Conservation (phyloP, 75 land plant genomes). For the Picea glauca region DNA sequence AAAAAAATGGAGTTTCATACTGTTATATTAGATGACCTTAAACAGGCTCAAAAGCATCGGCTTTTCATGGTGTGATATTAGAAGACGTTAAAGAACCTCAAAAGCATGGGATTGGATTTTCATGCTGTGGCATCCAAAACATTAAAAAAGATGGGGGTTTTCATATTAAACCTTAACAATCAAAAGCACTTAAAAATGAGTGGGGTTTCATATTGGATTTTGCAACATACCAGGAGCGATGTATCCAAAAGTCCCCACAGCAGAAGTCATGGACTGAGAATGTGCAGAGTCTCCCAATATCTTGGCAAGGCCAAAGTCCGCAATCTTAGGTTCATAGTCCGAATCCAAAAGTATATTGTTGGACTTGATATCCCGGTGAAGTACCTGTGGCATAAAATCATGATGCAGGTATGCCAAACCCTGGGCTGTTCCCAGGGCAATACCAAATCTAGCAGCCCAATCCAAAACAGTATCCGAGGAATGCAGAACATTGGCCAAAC, state of each 20-base stretch:
- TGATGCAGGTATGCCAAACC: too few relatives aligned
- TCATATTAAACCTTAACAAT: not conserved
- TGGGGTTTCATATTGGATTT: not conserved
- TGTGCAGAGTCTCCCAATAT: constrained; percentile 43
- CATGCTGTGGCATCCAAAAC: not conserved
- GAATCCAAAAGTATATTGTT: constrained; percentile 58
- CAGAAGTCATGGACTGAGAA: constrained; percentile 30
- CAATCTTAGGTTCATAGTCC: constrained; percentile 54
- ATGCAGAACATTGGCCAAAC: too few relatives aligned
- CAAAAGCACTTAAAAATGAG: not conserved
- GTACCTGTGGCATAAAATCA: too few relatives aligned
- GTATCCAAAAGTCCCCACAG: constrained; percentile 38
- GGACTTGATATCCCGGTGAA: constrained; percentile 22
- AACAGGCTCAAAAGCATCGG: too few relatives aligned
- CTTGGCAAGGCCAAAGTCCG: constrained; percentile 59
- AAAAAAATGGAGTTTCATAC: too few relatives aligned
- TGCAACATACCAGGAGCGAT: constrained; percentile 54
- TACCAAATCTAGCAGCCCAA: too few relatives aligned
- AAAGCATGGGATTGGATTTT: not conserved
- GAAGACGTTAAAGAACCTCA: not conserved
- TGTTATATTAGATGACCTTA: too few relatives aligned
- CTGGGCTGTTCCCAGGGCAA: too few relatives aligned
- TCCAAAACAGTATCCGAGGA: too few relatives aligned
- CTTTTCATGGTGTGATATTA: not conserved
- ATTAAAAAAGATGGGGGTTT: not conserved